Evolutionary conservation across 805 yeast species (phyloP), one percentile per base, ranked within the genome.

Genomic region (Ascoidea tarda): DNA sequence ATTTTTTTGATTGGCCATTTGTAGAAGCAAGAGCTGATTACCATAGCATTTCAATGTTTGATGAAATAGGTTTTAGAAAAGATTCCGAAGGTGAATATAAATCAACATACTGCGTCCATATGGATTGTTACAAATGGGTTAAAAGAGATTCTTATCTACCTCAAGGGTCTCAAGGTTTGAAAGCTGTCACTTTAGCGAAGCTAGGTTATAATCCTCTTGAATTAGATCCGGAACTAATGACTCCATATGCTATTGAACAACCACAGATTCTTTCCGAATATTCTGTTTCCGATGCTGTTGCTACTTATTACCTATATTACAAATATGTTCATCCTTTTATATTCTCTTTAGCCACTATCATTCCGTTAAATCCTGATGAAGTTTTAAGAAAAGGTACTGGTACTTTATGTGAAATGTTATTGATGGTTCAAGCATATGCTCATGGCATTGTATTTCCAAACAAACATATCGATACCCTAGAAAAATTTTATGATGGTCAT

Each of bases 201-300:
- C 71, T 93, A 53, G 99, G 99, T 5, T 93, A 93, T 62, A 89
- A 91, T 62, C 99, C 99, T 5, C 82, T 90, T 14, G 99, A 93
- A 67, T 72, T 93, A 54, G 99, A 93, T 60, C 99, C 99, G 0
- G 99, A 93, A 67, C 71, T 90, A 50, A 93, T 93, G 99, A 89
- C 97, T 0, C 97, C 97, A 0, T 93, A 91, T 66, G 99, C 99
- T 4, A 80, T 83, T 59, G 96, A 90, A 61, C 79, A 84, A 60
- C 99, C 99, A 0, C 98, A 93, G 62, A 69, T 84, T 4, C 68
- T 93, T 51, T 88, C 99, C 0, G 99, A 95, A 64, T 93, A 93
- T 66, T 95, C 99, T 0, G 99, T 93, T 32, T 95, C 99, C 53
- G 99, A 93, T 74, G 99, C 99, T 10, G 99, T 95, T 46, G 99